Percentiles rank a stretch among this genome's conserved stretches.
Conservation (phyloP, 306 rosid species). For the Malus sylvestris region DNA sequence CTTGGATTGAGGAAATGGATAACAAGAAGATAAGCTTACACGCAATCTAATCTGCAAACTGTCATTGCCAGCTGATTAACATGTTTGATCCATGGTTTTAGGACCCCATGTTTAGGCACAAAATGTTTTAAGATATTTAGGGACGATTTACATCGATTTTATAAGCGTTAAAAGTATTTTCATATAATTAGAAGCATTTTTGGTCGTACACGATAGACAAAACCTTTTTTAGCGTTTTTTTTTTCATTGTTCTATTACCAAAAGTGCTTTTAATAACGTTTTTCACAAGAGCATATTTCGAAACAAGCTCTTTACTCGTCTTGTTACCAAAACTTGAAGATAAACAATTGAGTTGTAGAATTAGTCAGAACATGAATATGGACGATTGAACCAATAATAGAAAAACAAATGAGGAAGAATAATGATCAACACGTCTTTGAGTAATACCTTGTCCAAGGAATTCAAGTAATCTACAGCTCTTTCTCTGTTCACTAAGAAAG, state of each 20-base stretch:
- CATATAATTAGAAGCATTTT: too few relatives aligned
- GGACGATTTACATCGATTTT: too few relatives aligned
- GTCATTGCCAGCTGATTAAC: constrained; percentile 14
- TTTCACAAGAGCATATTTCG: too few relatives aligned
- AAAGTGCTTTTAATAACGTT: too few relatives aligned
- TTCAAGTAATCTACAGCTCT: constrained; percentile 90
- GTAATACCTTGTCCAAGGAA: constrained; percentile 76
- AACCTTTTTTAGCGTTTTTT: too few relatives aligned
- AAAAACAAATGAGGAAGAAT: background rate
- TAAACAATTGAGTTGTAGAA: too few relatives aligned
- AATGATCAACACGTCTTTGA: background rate
- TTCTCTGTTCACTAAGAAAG: constrained; percentile 83
- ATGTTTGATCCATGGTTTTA: background rate
- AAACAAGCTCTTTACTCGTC: too few relatives aligned
- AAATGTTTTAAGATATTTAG: background rate
- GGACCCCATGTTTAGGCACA: background rate
- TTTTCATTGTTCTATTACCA: too few relatives aligned
- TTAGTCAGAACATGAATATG: too few relatives aligned
- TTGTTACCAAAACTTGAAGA: too few relatives aligned
- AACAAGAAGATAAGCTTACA: background rate
- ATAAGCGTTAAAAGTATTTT: too few relatives aligned
- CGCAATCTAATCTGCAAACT: background rate
- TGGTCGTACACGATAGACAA: too few relatives aligned
- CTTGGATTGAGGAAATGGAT: constrained; percentile 8
- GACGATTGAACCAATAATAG: background rate